Conservation (phyloP, 805 yeast species). For the Yamadazyma endophytica region DNA sequence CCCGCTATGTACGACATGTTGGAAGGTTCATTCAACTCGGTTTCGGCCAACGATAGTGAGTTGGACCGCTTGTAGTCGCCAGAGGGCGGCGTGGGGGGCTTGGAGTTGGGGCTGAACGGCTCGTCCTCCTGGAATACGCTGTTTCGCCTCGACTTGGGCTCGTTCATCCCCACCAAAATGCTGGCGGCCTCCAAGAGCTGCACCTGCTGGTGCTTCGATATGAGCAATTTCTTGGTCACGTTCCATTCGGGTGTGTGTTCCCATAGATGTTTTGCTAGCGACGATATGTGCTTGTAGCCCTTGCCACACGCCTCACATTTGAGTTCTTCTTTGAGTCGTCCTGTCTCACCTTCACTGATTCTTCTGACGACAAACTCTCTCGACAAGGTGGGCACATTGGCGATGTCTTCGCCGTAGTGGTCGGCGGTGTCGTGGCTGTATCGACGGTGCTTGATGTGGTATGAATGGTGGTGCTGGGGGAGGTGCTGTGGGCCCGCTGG, state of each 20-base stretch:
- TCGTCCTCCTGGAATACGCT: conserved; percentile 12
- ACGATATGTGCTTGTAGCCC: conserved; percentile 83
- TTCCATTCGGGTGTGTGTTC: conserved; percentile 96
- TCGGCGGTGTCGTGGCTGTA: no score
- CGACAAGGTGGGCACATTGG: conserved; percentile 45
- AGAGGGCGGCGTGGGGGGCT: conserved; percentile 3
- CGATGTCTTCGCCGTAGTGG: no score
- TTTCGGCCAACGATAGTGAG: no score
- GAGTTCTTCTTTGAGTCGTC: conserved; percentile 76
- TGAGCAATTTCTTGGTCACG: conserved; percentile 72
- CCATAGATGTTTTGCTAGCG: conserved; percentile 88
- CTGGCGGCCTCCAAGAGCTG: conserved; percentile 77
- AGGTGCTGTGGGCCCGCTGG: conserved; percentile 5
- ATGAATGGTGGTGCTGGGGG: conserved; percentile 7
- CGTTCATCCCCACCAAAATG: conserved; percentile 64
- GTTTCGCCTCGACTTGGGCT: conserved; percentile 6
- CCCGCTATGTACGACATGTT: no score
- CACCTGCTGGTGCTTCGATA: conserved; percentile 86
- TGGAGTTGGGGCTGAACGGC: conserved; percentile 6
- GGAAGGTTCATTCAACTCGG: conserved; percentile 13
- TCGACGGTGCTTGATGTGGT: no score
- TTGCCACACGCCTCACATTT: conserved; percentile 90
- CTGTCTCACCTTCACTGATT: conserved; percentile 82
- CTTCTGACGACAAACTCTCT: conserved; percentile 77
- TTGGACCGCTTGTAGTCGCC: background rate